These are phyloP conservation scores for Boletus vinaceobasis DNA, from an alignment of 768 basidiomycete species.

Conservation along the genomic window DNA sequence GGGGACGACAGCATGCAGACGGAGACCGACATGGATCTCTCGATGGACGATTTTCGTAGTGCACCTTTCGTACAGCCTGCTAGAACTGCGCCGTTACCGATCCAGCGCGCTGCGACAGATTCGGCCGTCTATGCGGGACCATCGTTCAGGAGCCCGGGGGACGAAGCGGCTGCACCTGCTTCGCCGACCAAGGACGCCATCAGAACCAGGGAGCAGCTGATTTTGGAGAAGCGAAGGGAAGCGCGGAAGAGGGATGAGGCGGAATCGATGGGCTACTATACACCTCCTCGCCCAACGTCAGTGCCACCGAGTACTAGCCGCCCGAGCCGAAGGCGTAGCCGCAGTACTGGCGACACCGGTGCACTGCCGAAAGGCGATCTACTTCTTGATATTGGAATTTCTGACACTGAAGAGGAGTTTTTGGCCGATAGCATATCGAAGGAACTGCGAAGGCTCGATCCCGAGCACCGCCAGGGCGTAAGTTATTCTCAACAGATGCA, in stretches of 20 bases:
- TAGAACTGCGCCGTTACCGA: conserved; percentile 23
- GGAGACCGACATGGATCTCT: conserved; percentile 32
- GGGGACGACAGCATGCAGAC: conserved; percentile 30
- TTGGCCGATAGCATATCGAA: conserved; percentile 70
- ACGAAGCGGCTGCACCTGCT: conserved; percentile 34
- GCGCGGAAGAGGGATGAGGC: conserved; percentile 54
- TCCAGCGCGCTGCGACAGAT: conserved; percentile 54
- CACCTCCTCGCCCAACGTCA: conserved; percentile 28
- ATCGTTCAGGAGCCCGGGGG: conserved; percentile 33
- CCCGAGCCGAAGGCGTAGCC: conserved; percentile 63
- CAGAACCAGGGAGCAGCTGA: conserved; percentile 59
- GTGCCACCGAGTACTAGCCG: conserved; percentile 36
- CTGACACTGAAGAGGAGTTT: conserved; percentile 47
- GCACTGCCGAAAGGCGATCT: conserved; percentile 33
- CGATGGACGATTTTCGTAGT: conserved; percentile 24
- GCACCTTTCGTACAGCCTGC: conserved; percentile 8
- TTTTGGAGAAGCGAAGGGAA: conserved; percentile 66
- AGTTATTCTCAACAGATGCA: conserved; percentile 3
- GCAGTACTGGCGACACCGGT: conserved; percentile 75
- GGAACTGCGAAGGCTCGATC: conserved; percentile 61
- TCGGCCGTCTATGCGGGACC: conserved; percentile 34
- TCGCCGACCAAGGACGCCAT: conserved; percentile 68
- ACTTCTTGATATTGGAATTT: conserved; percentile 38
- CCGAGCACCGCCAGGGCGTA: conserved; percentile 27
- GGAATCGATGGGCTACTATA: conserved; percentile 36